Conservation (phyloP, 148 eudicot species). For the Dysphania ambrosioides region DNA sequence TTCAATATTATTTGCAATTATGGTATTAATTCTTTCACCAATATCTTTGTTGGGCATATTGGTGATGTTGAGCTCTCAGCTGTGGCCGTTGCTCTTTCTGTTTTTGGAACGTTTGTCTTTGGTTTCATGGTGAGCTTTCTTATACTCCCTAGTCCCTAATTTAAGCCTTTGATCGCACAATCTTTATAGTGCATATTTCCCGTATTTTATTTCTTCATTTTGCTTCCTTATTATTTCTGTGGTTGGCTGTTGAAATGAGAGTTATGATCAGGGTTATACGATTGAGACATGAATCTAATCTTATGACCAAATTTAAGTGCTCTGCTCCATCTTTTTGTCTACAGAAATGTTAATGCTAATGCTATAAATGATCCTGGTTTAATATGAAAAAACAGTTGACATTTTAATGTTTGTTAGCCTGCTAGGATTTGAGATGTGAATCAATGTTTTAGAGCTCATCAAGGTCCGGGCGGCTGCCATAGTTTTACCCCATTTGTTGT, state of each 20-base stretch:
- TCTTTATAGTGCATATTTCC: neutral
- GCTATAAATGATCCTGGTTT: neutral
- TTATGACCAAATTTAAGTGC: neutral
- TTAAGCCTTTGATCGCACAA: neutral
- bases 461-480: neutral
- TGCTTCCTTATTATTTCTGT: neutral
- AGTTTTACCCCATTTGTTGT: neutral
- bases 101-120: slow-evolving; percentile 74
- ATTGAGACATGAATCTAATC: neutral
- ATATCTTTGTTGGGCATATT: slow-evolving; percentile 87
- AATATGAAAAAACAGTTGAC: neutral
- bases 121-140: slow-evolving; percentile 80
- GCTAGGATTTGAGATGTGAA: neutral
- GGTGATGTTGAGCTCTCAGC: slow-evolving; percentile 90
- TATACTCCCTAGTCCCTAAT: neutral
- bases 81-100: slow-evolving; percentile 81
- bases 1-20: slow-evolving; percentile 91
- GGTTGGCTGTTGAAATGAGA: neutral
- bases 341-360: neutral
- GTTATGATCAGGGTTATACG: neutral
- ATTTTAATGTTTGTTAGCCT: neutral
- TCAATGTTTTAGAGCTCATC: neutral
- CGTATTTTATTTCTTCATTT: neutral
- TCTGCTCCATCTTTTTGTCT: neutral
- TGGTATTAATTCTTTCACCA: slow-evolving; percentile 82